Conservation (phyloP, 2,329 filamentous ascomycete genomes). For the Sporothrix curviconia region DNA sequence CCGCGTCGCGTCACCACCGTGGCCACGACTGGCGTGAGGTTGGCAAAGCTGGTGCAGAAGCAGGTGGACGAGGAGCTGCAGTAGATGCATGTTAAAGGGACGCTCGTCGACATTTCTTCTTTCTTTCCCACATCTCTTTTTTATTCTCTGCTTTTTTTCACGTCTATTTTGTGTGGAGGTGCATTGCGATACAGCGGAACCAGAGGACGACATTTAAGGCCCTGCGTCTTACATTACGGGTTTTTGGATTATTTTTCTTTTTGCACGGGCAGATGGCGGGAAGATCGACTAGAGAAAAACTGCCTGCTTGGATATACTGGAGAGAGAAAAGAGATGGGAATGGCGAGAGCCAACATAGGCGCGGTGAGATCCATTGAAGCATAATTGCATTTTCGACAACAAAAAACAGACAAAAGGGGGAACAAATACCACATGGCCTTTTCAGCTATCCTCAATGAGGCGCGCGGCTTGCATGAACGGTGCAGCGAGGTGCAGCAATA, state of each 20-base stretch:
- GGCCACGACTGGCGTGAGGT: slow-evolving; percentile 66
- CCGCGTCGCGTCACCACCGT: slow-evolving; percentile 67
- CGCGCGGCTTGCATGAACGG: background rate
- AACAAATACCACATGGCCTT: background rate
- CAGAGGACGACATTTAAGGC: background rate
- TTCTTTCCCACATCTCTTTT: background rate
- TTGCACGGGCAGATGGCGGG: background rate
- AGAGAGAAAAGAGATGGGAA: background rate
- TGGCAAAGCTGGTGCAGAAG: slow-evolving; percentile 64
- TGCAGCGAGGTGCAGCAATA: background rate
- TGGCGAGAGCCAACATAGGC: too few species aligned
- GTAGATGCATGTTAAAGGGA: background rate
- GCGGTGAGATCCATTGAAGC: too few species aligned
- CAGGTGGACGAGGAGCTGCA: slow-evolving; percentile 62
- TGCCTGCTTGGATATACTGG: too few species aligned
- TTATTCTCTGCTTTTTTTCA: background rate
- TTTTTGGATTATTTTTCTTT: background rate
- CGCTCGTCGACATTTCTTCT: background rate
- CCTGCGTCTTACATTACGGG: background rate
- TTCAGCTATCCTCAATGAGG: background rate
- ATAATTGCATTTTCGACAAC: too few species aligned
- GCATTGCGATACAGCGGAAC: background rate
- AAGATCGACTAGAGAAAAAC: too few species aligned
- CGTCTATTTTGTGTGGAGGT: background rate
- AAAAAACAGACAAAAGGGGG: too few species aligned